Percentiles rank a stretch among this genome's conserved stretches.
Evolutionary conservation across 139 green algal genomes (phyloP).

Genomic region (Chlorella sp.): DNA sequence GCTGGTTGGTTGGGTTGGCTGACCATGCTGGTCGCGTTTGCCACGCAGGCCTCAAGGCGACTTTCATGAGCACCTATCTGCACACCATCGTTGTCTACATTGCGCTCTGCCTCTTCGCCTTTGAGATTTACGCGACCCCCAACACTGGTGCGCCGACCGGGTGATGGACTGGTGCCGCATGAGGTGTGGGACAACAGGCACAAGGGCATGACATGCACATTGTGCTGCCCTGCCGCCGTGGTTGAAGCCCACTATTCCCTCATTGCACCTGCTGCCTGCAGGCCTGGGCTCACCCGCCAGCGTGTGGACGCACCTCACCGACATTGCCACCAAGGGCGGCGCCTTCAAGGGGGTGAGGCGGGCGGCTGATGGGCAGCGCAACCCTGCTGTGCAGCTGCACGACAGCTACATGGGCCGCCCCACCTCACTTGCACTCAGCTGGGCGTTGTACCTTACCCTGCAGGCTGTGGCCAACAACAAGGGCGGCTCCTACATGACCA

Average conservation of each 20-base stretch:
- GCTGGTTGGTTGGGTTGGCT: too few relatives aligned
- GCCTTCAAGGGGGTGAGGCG: constrained; percentile 18
- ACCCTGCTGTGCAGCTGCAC: too few relatives aligned
- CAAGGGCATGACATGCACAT: too few relatives aligned
- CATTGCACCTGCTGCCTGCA: neutral
- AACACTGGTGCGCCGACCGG: neutral
- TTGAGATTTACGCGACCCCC: constrained; percentile 78
- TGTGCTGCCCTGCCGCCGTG: too few relatives aligned
- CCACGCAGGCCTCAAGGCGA: constrained; percentile 55
- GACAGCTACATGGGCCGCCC: neutral
- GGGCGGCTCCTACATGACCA: constrained; percentile 72
- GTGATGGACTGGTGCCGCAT: too few relatives aligned
- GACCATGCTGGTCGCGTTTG: too few relatives aligned
- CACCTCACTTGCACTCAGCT: neutral
- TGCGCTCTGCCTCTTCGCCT: constrained; percentile 87
- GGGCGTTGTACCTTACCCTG: neutral
- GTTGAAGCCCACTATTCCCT: too few relatives aligned
- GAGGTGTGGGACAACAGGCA: too few relatives aligned
- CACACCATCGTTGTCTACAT: constrained; percentile 92
- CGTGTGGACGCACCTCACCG: constrained; percentile 80
- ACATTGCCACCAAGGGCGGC: constrained; percentile 26
- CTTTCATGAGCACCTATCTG: constrained; percentile 77
- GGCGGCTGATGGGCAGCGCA: neutral
- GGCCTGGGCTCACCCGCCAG: constrained; percentile 68
- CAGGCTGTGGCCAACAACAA: constrained; percentile 84